A percentile compares a stretch with the other conserved stretches of the same genome.
Conservation (phyloP, 352 stramenopile species). For the Bremia lactucae region DNA sequence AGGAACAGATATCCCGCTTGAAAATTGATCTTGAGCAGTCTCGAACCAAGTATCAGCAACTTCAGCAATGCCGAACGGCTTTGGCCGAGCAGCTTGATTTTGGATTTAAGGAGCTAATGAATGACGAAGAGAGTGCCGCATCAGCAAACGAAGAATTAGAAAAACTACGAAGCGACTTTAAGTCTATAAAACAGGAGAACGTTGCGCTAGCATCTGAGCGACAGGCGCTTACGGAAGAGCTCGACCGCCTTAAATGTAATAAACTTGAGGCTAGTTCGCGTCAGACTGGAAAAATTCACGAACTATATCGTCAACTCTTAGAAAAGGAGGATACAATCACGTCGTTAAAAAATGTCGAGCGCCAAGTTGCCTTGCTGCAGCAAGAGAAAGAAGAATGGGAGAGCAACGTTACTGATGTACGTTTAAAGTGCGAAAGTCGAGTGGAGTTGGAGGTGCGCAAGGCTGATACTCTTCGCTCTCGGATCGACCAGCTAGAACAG, state of each 20-base stretch:
- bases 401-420: conserved; percentile 26
- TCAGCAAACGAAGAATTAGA: conserved; percentile 33
- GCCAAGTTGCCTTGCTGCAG: conserved; percentile 25
- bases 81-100: conserved; percentile 52
- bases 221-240: conserved; percentile 20
- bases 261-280: conserved; percentile 13
- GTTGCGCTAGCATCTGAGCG: conserved; percentile 19
- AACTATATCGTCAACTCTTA: conserved; percentile 39
- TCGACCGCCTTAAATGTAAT: conserved; percentile 21
- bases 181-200: conserved; percentile 27
- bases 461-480: conserved; percentile 24
- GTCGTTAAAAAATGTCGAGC: conserved; percentile 26
- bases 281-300: conserved; percentile 44
- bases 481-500: conserved; percentile 25
- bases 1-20: conserved; percentile 25
- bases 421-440: conserved; percentile 25
- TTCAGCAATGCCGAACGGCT: conserved; percentile 35
- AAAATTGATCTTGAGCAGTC: conserved; percentile 31
- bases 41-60: conserved; percentile 40
- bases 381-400: conserved; percentile 35
- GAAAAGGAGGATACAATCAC: conserved; percentile 35
- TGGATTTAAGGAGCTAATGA: conserved; percentile 57
- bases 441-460: conserved; percentile 32
- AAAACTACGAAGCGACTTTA: conserved; percentile 33
- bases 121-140: conserved; percentile 48